Percentiles rank a stretch among this genome's conserved stretches.
These are phyloP conservation scores for Xerocomus cyaneibrunnescens DNA, from an alignment of 1,284 basidiomycete species.

Conservation along the genomic window DNA sequence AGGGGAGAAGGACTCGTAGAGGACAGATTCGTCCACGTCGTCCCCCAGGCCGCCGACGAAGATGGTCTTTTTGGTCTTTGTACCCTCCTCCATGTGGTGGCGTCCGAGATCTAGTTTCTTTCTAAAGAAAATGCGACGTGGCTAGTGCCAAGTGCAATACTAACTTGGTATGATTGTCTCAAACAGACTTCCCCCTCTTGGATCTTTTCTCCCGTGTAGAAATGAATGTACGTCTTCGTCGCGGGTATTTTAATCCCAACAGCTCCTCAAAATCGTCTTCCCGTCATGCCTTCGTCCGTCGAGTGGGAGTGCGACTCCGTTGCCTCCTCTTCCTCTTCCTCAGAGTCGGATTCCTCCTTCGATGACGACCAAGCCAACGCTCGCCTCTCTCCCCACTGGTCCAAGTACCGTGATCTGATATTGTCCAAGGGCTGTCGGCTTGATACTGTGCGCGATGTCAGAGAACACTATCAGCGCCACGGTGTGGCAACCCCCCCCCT, in stretches of 20 bases:
- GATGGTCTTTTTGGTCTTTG: slow-evolving; percentile 77
- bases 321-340: slow-evolving; percentile 32
- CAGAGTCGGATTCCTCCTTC: slow-evolving; percentile 48
- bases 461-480: slow-evolving; percentile 28
- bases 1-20: slow-evolving; percentile 71
- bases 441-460: slow-evolving; percentile 66
- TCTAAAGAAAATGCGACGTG: neutral
- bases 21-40: slow-evolving; percentile 65
- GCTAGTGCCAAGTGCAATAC: neutral
- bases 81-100: slow-evolving; percentile 67
- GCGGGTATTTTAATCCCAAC: slow-evolving; percentile 21
- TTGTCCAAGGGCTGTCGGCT: slow-evolving; percentile 55
- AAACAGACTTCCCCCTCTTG: neutral
- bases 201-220: slow-evolving; percentile 10
- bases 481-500: slow-evolving; percentile 7
- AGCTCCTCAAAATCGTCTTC: no score
- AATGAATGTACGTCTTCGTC: neutral
- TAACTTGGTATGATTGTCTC: slow-evolving; percentile 21
- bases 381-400: slow-evolving; percentile 62
- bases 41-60: slow-evolving; percentile 77
- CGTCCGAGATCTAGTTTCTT: no score
- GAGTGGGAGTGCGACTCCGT: slow-evolving; percentile 35
- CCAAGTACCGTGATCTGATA: slow-evolving; percentile 49
- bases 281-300: slow-evolving; percentile 22
- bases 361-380: slow-evolving; percentile 64